These are phyloP conservation scores for Coemansia sp. DNA, from an alignment of 192 early-diverging fungal genomes.

Conservation along the genomic window DNA sequence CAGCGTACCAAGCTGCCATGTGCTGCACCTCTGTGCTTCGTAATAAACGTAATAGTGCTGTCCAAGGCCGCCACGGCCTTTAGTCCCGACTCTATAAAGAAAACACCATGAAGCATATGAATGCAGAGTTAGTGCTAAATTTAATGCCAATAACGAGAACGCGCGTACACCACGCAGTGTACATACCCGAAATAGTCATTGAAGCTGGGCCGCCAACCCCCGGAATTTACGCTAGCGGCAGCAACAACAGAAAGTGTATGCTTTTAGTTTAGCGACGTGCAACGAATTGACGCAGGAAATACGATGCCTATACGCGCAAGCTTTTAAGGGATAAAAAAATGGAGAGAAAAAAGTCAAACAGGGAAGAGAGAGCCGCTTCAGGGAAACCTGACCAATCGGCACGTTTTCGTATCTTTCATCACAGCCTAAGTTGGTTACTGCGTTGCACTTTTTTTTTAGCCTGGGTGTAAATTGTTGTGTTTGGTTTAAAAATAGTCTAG, in stretches of 20 bases:
- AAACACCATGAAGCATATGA: background rate
- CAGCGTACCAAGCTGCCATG: background rate
- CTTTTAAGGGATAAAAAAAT: background rate
- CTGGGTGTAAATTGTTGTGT: background rate
- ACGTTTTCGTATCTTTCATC: background rate
- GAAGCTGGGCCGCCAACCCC: background rate
- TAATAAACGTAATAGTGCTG: background rate
- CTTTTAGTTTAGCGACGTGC: background rate
- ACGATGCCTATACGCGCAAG: background rate
- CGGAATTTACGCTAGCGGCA: background rate
- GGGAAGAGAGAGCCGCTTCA: background rate
- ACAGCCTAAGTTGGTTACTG: background rate
- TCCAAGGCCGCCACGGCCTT: constrained; percentile 5
- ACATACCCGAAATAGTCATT: background rate
- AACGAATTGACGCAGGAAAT: background rate
- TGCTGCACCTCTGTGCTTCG: background rate
- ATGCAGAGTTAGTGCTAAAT: background rate
- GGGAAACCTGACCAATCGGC: background rate
- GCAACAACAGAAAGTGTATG: background rate
- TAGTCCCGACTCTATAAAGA: background rate
- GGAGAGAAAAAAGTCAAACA: background rate
- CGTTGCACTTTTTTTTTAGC: no score
- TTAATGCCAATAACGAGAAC: background rate
- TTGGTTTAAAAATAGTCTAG: no score
- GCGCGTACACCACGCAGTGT: background rate